Base-by-base conservation (phyloP, 331 rosid species). In the Saraca asoca region DNA sequence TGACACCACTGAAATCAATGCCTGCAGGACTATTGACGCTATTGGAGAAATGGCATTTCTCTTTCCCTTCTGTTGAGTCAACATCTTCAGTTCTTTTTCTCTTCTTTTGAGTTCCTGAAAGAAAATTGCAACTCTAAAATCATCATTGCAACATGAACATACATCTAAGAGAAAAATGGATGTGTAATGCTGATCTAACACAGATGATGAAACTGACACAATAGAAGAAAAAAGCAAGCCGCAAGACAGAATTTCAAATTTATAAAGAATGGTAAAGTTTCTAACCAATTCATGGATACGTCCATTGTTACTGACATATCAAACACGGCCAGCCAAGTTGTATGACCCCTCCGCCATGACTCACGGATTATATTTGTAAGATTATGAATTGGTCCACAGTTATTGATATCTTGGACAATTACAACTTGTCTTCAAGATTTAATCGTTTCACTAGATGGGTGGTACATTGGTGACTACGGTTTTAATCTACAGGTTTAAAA, bases 61-160 rank as follows among this genome's bases (percentile, higher is more conserved):
- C 79, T 37, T 63, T 75, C 72, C 69, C 66, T 35, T 20, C 24
- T 29, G 76, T 12, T 54, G 73, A 42, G 62, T 75, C 62, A 37
- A 48, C 70, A 62, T 29, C 14, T 12, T 80, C 82, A 43, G 52
- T 64, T 70, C 83, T 70, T 71, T 79, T 69, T 76, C 91, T 87
- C 85, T 76, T 85, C 66, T 76, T 83, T 18, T 17, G 63, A 12
- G 42, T 31, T 19, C 75, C 96, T 91, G 85, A 42, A 43, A 63
- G 49, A 19, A 75, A 76, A 20, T 39, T 74, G 73, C 68, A 71
- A 71, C 53, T n/a, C 18, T 56, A 58, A 64, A 63, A 62, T 54
- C 55, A 46, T 53, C 58, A 51, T 17, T 51, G 66, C 62, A 52
- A 45, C 42, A 66, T 58, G 31, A 24, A 24, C 53, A 64, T 7